Conservation (phyloP, 257 asterid genomes). For the Nemophila menziesii region DNA sequence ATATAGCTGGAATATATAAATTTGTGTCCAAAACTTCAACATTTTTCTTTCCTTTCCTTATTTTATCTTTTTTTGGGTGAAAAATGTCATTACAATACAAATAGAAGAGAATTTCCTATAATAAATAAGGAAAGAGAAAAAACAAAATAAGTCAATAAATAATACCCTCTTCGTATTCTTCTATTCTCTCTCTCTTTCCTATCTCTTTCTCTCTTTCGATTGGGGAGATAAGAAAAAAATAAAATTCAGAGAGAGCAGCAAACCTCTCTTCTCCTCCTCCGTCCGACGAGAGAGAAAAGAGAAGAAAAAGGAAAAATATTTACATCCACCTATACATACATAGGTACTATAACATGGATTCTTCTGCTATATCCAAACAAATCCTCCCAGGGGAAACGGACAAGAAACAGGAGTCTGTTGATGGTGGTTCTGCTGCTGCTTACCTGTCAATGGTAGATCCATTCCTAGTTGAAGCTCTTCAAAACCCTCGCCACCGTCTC, state of each 20-base stretch:
- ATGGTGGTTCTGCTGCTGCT: slow-evolving; percentile 25
- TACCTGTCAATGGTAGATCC: slow-evolving; percentile 73
- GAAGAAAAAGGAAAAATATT: too few species aligned
- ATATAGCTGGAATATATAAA: too few species aligned
- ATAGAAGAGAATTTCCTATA: too few species aligned
- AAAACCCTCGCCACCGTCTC: slow-evolving; percentile 94
- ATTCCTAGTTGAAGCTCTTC: slow-evolving; percentile 93
- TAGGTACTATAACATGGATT: slow-evolving; percentile 18
- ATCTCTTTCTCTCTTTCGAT: neutral
- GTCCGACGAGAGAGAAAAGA: too few species aligned
- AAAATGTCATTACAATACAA: too few species aligned
- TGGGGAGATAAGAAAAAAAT: neutral
- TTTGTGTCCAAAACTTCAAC: too few species aligned
- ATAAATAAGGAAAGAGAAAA: neutral
- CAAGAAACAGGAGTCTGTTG: slow-evolving; percentile 12
- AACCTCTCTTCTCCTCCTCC: neutral
- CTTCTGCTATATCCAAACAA: slow-evolving; percentile 15
- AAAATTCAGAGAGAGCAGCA: neutral
- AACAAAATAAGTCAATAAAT: neutral
- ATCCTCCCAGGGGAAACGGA: slow-evolving; percentile 21
- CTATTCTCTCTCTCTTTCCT: neutral
- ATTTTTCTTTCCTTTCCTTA: too few species aligned
- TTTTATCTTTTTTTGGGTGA: too few species aligned
- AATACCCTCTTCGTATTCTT: neutral
- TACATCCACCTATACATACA: neutral